Percentiles rank a stretch among this genome's conserved stretches.
phyloP scores from a whole-genome alignment of 257 asterid species.

The Solanum paucissectum region DNA sequence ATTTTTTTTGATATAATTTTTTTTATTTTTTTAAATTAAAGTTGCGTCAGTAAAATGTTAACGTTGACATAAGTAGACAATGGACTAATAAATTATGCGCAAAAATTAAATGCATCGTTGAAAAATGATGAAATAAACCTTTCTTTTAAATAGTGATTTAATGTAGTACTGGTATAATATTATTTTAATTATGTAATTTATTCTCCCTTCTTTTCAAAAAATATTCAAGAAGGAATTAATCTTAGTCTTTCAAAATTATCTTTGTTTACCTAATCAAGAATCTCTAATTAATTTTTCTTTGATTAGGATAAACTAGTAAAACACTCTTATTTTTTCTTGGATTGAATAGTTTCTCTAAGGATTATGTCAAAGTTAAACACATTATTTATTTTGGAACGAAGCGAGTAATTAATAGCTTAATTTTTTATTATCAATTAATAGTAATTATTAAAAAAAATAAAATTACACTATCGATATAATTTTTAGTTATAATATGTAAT shows the following conservation, averaged over 20 bases:
- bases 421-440: too few relatives aligned
- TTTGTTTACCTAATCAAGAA: not conserved
- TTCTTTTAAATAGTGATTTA: not conserved
- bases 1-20: not conserved
- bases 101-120: not conserved
- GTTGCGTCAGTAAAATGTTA: not conserved
- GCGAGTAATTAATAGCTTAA: not conserved
- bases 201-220: too few relatives aligned
- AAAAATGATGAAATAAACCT: not conserved
- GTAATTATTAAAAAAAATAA: too few relatives aligned
- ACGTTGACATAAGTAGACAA: not conserved
- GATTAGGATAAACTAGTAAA: not conserved
- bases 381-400: too few relatives aligned
- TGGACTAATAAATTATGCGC: not conserved
- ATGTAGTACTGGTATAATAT: not conserved
- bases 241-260: not conserved
- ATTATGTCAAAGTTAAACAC: too few relatives aligned
- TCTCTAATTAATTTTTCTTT: not conserved
- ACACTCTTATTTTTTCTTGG: not conserved
- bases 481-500: too few relatives aligned
- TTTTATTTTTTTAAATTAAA: not conserved
- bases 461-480: too few relatives aligned
- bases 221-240: not conserved
- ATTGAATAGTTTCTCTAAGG: not conserved
- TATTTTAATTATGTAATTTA: not conserved